phyloP scores from a whole-genome alignment of 2,329 filamentous ascomycete species.

The Aspergillus quadrilineatus region DNA sequence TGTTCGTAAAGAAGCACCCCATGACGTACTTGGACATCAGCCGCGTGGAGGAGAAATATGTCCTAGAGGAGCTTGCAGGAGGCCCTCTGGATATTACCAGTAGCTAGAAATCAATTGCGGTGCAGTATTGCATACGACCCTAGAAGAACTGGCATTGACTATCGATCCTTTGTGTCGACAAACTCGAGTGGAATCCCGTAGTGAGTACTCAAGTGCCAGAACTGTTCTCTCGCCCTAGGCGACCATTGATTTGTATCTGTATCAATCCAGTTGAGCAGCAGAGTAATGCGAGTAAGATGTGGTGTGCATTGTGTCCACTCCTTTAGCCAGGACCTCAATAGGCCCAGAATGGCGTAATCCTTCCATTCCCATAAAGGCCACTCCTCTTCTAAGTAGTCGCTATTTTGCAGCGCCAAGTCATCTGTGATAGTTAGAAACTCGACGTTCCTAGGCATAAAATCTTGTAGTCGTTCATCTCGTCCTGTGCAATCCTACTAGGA shows the following conservation, averaged over 20 bases:
- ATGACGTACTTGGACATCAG: neutral
- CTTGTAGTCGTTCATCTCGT: constrained; percentile 7
- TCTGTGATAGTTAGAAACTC: constrained; percentile 20
- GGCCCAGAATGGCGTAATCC: neutral
- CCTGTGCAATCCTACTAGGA: constrained; percentile 9
- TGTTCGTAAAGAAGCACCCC: neutral
- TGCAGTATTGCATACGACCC: too few relatives aligned
- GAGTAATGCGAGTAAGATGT: neutral
- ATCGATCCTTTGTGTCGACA: neutral
- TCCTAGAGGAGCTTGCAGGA: neutral
- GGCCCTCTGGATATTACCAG: neutral
- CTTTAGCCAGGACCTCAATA: neutral
- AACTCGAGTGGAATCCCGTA: neutral
- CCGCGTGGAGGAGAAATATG: neutral
- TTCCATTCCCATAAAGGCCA: neutral
- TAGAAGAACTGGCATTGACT: neutral
- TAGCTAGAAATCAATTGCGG: neutral
- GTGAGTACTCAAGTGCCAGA: neutral
- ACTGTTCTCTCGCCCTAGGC: constrained; percentile 20
- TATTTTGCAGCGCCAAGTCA: constrained; percentile 14
- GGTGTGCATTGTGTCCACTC: neutral
- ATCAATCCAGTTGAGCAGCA: neutral
- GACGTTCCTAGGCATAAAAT: constrained; percentile 19
- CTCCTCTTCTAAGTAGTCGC: neutral
- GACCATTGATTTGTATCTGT: constrained; percentile 46